Evolutionary conservation across 306 rosid genomes (phyloP).

Genomic region (Cicer judaicum): DNA sequence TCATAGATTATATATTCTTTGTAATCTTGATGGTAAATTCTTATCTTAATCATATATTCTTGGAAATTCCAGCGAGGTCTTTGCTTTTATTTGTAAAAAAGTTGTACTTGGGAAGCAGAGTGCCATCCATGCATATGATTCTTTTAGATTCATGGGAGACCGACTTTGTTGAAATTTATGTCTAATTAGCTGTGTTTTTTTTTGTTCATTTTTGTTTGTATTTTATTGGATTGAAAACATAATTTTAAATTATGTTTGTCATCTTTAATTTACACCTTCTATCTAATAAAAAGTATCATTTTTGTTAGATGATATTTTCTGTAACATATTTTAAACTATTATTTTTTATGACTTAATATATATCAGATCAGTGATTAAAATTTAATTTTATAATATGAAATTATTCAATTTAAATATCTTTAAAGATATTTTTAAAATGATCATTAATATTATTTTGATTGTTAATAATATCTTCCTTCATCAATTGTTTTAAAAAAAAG

Average conservation of each 20-base stretch:
- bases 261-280: no score
- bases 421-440: no score
- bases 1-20: constrained; percentile 42
- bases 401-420: no score
- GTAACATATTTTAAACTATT: no score
- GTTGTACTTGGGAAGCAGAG: constrained; percentile 46
- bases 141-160: constrained; percentile 47
- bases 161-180: constrained; percentile 24
- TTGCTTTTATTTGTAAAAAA: constrained; percentile 36
- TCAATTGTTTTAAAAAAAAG: no score
- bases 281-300: no score
- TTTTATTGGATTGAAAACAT: not conserved
- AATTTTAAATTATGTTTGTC: not conserved
- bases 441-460: no score
- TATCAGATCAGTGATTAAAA: no score
- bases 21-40: constrained; percentile 30
- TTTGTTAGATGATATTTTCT: no score
- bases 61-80: constrained; percentile 14
- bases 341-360: no score
- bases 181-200: not conserved
- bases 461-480: no score
- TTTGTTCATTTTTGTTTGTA: not conserved
- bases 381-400: no score
- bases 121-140: constrained; percentile 49
- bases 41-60: constrained; percentile 39